Conservation (phyloP, 2,329 filamentous ascomycete genomes). For the Diaporthe ampelina region DNA sequence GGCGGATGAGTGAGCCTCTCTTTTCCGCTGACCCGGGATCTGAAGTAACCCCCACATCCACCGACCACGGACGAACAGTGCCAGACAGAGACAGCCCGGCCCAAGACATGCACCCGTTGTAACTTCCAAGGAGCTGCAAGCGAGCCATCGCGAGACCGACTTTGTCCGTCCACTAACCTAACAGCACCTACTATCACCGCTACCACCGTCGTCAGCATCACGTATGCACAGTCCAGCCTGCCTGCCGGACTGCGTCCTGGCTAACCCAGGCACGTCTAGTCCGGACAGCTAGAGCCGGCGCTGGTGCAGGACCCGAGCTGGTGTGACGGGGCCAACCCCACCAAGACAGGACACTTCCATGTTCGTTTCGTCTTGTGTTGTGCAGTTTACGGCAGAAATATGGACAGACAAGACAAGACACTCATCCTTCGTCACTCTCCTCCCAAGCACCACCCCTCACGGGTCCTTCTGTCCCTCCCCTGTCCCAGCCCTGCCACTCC, state of each 20-base stretch:
- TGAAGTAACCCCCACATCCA: neutral
- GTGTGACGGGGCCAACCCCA: neutral
- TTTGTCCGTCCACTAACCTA: constrained; percentile 14
- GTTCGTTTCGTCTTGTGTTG: neutral
- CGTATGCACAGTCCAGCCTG: constrained; percentile 13
- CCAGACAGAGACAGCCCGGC: neutral
- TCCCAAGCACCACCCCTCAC: neutral
- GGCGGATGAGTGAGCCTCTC: neutral
- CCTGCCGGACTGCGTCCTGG: neutral
- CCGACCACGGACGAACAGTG: neutral
- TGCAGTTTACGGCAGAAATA: neutral
- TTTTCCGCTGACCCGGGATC: neutral
- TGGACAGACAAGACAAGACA: too few relatives aligned
- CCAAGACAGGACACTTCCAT: neutral
- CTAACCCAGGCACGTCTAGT: neutral
- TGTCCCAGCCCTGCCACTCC: neutral
- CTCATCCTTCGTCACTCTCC: neutral
- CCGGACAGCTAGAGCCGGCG: neutral
- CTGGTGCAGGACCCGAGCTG: constrained; percentile 16
- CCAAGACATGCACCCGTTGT: constrained; percentile 5
- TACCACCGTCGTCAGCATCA: constrained; percentile 2
- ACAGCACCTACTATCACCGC: neutral
- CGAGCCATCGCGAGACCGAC: constrained; percentile 28
- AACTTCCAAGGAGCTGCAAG: constrained; percentile 2
- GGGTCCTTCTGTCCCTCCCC: neutral